Conservation (phyloP, 2,329 filamentous ascomycete species). For the Neocucurbitaria cava region DNA sequence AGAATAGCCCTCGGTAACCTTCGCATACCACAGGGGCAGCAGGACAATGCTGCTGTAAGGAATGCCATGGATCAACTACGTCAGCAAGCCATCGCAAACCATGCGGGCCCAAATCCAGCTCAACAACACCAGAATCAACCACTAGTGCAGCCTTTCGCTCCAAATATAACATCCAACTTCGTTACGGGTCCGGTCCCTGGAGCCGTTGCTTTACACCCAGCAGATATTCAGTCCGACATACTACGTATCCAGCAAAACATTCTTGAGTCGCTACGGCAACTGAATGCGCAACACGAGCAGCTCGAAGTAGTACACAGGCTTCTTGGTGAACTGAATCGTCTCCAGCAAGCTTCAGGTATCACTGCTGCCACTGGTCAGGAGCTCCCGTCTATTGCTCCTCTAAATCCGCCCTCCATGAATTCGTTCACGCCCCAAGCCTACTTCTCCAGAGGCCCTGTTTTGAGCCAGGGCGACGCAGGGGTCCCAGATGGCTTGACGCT, state of each 20-base stretch:
- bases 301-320: constrained; percentile 42
- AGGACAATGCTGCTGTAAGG: constrained; percentile 31
- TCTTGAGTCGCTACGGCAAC: constrained; percentile 42
- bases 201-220: constrained; percentile 35
- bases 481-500: constrained; percentile 45
- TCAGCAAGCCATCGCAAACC: constrained; percentile 29
- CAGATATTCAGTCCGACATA: constrained; percentile 46
- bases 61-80: constrained; percentile 34
- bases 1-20: constrained; percentile 44
- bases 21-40: constrained; percentile 37
- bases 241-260: constrained; percentile 48
- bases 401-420: constrained; percentile 26
- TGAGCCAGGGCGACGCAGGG: constrained; percentile 44
- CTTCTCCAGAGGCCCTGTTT: constrained; percentile 37
- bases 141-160: constrained; percentile 14
- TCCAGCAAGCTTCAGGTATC: constrained; percentile 40
- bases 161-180: constrained; percentile 10
- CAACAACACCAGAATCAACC: constrained; percentile 22
- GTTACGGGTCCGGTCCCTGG: constrained; percentile 23
- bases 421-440: constrained; percentile 41
- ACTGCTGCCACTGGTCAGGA: constrained; percentile 31
- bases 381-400: constrained; percentile 30
- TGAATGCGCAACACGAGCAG: constrained; percentile 44
- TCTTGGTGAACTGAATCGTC: constrained; percentile 39
- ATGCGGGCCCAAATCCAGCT: constrained; percentile 29